Evolutionary conservation across 257 asterid species (phyloP).

Genomic region (Solanum pimpinellifolium): DNA sequence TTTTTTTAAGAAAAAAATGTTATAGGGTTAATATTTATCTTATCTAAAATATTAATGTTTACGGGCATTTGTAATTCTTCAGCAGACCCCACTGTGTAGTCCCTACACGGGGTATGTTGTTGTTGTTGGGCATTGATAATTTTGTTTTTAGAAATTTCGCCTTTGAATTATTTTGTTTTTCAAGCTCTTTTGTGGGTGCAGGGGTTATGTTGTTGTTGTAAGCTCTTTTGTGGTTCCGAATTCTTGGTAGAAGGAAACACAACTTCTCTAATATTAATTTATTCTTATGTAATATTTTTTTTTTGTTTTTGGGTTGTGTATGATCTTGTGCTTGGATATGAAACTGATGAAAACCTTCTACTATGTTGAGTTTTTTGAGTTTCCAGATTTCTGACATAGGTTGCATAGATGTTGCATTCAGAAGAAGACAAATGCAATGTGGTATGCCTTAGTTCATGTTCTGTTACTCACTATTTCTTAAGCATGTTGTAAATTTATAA

Average conservation of each 20-base stretch:
- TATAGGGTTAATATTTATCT: neutral
- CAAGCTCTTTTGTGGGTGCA: neutral
- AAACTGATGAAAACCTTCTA: neutral
- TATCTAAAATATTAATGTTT: neutral
- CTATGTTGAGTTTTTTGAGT: neutral
- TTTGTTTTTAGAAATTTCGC: neutral
- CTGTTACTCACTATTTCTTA: neutral
- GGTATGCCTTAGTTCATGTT: neutral
- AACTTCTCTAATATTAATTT: neutral
- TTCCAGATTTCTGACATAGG: neutral
- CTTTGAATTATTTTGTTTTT: neutral
- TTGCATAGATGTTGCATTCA: neutral
- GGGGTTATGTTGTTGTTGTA: neutral
- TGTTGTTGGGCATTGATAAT: neutral
- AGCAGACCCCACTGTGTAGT: neutral
- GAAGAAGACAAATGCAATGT: neutral
- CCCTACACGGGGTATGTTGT: neutral
- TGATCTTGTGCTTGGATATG: neutral
- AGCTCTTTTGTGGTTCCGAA: neutral
- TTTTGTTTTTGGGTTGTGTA: neutral
- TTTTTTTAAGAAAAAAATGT: neutral
- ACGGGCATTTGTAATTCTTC: neutral
- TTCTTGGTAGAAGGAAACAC: neutral
- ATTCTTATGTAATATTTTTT: neutral
- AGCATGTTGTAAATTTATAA: neutral